Percentiles rank a stretch among this genome's conserved stretches.
Conservation (phyloP, 345 rosid genomes). For the Punica granatum region DNA sequence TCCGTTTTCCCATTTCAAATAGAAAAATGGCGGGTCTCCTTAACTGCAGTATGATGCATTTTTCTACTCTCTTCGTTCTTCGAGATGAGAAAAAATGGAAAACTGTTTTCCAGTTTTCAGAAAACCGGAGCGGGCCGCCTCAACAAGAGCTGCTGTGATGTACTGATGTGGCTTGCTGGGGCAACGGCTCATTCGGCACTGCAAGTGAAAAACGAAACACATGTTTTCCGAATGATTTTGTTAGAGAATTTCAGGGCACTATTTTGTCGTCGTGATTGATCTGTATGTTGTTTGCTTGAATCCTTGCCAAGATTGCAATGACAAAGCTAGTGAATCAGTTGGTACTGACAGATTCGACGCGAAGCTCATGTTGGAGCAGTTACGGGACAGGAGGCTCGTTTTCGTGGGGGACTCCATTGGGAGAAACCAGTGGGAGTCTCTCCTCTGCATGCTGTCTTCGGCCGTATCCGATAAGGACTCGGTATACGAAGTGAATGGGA, state of each 20-base stretch:
- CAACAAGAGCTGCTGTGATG: no score
- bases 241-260: background rate
- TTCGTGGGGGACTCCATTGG: slow-evolving; percentile 94
- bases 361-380: slow-evolving; percentile 71
- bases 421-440: slow-evolving; percentile 96
- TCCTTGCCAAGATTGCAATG: background rate
- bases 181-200: background rate
- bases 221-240: no score
- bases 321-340: background rate
- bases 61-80: background rate
- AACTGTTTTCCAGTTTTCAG: background rate
- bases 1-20: background rate
- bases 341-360: slow-evolving; percentile 55
- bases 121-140: no score
- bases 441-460: slow-evolving; percentile 78
- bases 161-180: background rate
- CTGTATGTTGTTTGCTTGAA: background rate
- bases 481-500: slow-evolving; percentile 80
- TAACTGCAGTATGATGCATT: background rate
- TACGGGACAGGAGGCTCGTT: slow-evolving; percentile 68
- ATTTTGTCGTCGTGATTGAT: background rate
- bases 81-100: background rate
- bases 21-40: background rate
- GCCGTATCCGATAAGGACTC: slow-evolving; percentile 44
- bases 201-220: background rate